Conservation (phyloP, 225 moss, liverwort and hornwort species). For the Pleurozium schreberi region DNA sequence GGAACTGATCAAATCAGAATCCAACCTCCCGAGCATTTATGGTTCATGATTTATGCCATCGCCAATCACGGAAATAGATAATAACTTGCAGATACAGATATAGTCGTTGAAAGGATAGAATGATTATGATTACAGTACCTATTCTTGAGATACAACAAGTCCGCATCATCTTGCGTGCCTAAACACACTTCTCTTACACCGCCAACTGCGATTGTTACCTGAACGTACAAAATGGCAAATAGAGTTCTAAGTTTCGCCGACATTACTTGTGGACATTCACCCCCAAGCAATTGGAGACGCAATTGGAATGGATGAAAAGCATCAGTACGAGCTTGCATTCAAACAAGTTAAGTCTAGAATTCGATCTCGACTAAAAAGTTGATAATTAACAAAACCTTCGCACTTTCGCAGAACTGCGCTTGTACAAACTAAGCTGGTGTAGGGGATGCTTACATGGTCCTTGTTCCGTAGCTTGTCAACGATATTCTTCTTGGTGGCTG, state of each 20-base stretch:
- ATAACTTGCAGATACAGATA: not conserved
- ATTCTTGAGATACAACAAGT: slow-evolving; percentile 34
- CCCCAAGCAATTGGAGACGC: not conserved
- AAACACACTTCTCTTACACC: slow-evolving; percentile 78
- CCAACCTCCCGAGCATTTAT: not conserved
- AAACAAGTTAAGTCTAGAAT: not conserved
- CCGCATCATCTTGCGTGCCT: slow-evolving; percentile 62
- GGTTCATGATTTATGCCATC: not conserved
- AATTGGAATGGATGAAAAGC: not conserved
- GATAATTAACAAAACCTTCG: not conserved
- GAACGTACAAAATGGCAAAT: not conserved
- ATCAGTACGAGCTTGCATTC: not conserved
- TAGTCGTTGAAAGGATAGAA: not conserved
- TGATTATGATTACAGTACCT: not conserved
- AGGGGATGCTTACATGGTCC: slow-evolving; percentile 45
- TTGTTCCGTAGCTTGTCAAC: slow-evolving; percentile 50
- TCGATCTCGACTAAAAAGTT: not conserved
- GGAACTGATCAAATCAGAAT: not conserved
- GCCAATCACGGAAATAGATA: not conserved
- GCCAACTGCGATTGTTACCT: slow-evolving; percentile 83
- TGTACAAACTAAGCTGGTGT: not conserved
- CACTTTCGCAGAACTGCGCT: not conserved
- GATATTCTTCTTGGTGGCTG: slow-evolving; percentile 44
- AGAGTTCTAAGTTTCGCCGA: not conserved
- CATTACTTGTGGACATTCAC: not conserved